Conservation (phyloP, 108 stramenopile species). For the Cylindrotheca fusiformis region DNA sequence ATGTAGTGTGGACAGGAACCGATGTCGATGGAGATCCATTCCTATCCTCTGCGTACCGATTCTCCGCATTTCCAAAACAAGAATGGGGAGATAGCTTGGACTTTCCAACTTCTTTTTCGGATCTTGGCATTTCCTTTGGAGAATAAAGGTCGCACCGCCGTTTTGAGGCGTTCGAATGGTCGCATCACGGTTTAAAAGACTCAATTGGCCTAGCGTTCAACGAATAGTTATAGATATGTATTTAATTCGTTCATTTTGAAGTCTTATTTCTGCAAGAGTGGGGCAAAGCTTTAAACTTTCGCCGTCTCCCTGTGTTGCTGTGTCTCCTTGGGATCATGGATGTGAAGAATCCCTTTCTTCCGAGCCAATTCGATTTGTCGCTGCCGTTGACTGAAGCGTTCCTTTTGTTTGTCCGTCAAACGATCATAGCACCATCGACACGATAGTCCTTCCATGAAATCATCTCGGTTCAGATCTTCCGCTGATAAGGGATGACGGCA, state of each 20-base stretch:
- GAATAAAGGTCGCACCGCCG: no score
- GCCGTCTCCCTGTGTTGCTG: no score
- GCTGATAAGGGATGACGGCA: slow-evolving; percentile 67
- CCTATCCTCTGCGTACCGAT: slow-evolving; percentile 69
- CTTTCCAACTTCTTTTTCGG: neutral
- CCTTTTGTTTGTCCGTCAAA: slow-evolving; percentile 28
- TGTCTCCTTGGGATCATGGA: slow-evolving; percentile 8
- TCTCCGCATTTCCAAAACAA: slow-evolving; percentile 76
- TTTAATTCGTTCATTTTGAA: no score
- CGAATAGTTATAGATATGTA: no score
- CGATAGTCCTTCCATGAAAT: slow-evolving; percentile 43
- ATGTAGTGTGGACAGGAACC: slow-evolving; percentile 93
- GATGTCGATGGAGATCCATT: slow-evolving; percentile 72
- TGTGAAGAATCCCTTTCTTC: slow-evolving; percentile 10
- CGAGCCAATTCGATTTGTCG: slow-evolving; percentile 33
- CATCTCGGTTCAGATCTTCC: slow-evolving; percentile 29
- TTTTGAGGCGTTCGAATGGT: no score
- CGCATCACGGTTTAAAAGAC: no score
- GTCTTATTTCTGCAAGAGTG: no score
- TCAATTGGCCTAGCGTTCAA: no score
- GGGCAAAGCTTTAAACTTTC: no score
- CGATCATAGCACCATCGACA: slow-evolving; percentile 41
- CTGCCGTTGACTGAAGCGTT: slow-evolving; percentile 38
- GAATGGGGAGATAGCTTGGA: slow-evolving; percentile 51
- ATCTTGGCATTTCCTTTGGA: neutral